Percentiles rank a stretch among this genome's conserved stretches.
Evolutionary conservation across 805 yeast species (phyloP).

Genomic region (Candida pseudofarinosa): DNA sequence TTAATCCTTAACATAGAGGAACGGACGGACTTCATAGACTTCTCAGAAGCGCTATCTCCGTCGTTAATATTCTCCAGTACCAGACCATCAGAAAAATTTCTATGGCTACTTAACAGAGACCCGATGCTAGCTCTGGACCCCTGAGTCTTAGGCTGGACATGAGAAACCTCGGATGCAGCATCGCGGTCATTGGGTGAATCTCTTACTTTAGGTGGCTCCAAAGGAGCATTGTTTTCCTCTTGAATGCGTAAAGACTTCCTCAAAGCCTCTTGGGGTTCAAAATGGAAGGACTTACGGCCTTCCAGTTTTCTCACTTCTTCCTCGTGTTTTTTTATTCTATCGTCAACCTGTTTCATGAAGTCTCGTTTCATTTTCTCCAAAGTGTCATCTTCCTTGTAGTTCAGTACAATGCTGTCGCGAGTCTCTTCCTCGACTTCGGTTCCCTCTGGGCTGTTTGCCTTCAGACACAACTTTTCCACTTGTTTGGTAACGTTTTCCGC

Average conservation of each 20-base stretch:
- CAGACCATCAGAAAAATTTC: background rate
- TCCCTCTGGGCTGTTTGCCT: slow-evolving; percentile 13
- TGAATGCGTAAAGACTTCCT: background rate
- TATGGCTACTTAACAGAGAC: background rate
- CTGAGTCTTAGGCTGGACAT: background rate
- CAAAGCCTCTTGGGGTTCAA: background rate
- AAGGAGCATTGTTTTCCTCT: background rate
- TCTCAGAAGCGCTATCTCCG: background rate
- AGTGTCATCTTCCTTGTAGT: background rate
- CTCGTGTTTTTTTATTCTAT: slow-evolving; percentile 16
- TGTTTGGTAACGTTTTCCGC: slow-evolving; percentile 27
- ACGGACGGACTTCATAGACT: background rate
- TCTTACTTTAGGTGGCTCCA: background rate
- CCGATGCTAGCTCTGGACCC: background rate
- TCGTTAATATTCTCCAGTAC: background rate
- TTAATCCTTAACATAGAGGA: background rate
- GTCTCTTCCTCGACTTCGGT: background rate
- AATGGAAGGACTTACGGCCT: background rate
- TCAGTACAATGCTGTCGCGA: too few relatives aligned
- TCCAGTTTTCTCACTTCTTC: slow-evolving; percentile 5
- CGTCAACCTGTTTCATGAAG: slow-evolving; percentile 24
- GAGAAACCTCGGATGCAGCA: background rate
- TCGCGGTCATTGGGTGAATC: background rate
- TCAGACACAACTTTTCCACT: slow-evolving; percentile 19
- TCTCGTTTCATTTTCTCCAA: slow-evolving; percentile 19